These are phyloP conservation scores for Takashimella koratensis DNA, from an alignment of 1,284 basidiomycete genomes.

Conservation along the genomic window DNA sequence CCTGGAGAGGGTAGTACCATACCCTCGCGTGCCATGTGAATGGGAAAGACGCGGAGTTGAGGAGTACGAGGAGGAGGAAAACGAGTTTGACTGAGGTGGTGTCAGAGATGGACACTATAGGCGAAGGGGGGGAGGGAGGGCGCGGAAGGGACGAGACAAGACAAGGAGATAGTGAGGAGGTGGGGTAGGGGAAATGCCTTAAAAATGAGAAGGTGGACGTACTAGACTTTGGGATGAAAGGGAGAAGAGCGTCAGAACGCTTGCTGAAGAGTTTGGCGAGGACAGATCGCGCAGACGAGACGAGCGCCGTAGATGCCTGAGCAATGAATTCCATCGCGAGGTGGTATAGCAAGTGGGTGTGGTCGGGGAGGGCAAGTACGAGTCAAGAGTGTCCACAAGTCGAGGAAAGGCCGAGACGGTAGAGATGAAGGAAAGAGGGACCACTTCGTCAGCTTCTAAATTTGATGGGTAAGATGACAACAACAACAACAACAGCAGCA, in stretches of 20 bases:
- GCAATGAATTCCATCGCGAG: neutral
- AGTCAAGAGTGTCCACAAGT: no score
- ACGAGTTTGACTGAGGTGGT: conserved; percentile 39
- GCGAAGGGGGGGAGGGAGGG: neutral
- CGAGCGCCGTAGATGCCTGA: neutral
- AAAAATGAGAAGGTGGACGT: conserved; percentile 4
- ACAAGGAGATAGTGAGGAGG: neutral
- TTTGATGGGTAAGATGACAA: no score
- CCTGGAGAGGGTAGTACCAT: conserved; percentile 33
- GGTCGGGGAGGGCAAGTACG: no score
- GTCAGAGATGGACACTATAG: neutral
- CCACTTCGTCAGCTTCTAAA: no score
- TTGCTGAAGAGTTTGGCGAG: neutral
- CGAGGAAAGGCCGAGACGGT: no score
- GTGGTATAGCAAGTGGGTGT: no score
- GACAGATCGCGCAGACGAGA: neutral
- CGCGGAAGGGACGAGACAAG: neutral
- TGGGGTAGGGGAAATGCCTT: neutral
- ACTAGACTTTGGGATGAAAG: conserved; percentile 42
- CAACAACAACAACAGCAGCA: no score
- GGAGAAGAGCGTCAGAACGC: conserved; percentile 22
- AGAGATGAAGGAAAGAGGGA: no score
- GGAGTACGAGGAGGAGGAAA: conserved; percentile 37
- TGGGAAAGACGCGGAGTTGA: conserved; percentile 44
- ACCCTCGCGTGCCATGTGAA: conserved; percentile 46